These are phyloP conservation scores for Boletellus ananas DNA, from an alignment of 768 basidiomycete genomes.

Conservation along the genomic window DNA sequence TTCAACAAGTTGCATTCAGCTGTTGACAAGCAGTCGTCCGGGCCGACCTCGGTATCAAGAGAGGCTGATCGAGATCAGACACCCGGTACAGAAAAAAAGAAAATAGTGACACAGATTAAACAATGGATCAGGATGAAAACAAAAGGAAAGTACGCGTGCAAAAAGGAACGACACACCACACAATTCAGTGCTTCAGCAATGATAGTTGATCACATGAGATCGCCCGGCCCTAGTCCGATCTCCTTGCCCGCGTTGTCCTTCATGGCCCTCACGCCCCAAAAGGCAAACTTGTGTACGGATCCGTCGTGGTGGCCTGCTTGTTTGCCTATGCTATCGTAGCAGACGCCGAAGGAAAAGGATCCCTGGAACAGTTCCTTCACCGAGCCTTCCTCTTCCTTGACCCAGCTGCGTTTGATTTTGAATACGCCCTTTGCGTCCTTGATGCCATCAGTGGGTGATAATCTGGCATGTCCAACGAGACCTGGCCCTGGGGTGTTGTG, in stretches of 20 bases:
- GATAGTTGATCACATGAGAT: slow-evolving; percentile 3
- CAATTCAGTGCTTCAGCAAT: not conserved
- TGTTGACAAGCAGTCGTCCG: not conserved
- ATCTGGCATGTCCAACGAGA: slow-evolving; percentile 23
- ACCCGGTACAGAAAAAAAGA: not conserved
- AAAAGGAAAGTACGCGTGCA: not conserved
- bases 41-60: not conserved
- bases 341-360: slow-evolving; percentile 34
- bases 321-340: slow-evolving; percentile 32
- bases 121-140: not conserved
- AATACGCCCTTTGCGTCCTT: slow-evolving; percentile 32
- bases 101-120: not conserved
- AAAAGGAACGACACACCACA: not conserved
- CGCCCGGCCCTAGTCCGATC: slow-evolving; percentile 32
- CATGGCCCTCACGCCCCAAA: slow-evolving; percentile 39
- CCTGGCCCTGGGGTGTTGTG: slow-evolving; percentile 23
- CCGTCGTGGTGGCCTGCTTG: slow-evolving; percentile 36
- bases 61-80: not conserved
- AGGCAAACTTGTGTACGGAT: slow-evolving; percentile 26
- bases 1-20: too few species aligned
- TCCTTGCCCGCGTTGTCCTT: slow-evolving; percentile 31
- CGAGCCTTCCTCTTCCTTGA: slow-evolving; percentile 13
- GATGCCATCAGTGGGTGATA: slow-evolving; percentile 32
- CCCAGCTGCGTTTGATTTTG: slow-evolving; percentile 36
- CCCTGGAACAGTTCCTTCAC: slow-evolving; percentile 40